Conservation (phyloP, 495 filamentous ascomycete species). For the Neurospora pannonica region DNA sequence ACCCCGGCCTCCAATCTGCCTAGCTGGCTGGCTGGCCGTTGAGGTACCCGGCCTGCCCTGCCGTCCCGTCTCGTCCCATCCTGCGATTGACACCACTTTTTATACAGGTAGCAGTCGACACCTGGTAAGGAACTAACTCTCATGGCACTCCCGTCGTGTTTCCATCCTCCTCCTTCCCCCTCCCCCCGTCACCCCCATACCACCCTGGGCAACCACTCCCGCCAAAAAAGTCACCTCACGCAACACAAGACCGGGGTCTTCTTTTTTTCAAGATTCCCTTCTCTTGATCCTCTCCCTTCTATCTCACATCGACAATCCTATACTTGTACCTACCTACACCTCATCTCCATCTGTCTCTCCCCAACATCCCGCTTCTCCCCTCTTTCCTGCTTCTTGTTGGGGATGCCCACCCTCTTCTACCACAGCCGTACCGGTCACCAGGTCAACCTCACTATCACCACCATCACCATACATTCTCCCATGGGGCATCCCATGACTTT, state of each 20-base stretch:
- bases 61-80: conserved; percentile 1
- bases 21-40: not conserved
- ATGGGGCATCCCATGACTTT: not conserved
- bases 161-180: not conserved
- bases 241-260: not conserved
- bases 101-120: conserved; percentile 14
- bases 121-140: not conserved
- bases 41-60: conserved; percentile 2
- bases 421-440: not conserved
- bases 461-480: not conserved
- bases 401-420: not conserved
- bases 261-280: not conserved
- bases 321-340: not conserved
- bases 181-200: not conserved
- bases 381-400: not conserved
- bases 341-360: not conserved
- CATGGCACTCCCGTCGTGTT: conserved; percentile 2
- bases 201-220: not conserved
- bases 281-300: not conserved
- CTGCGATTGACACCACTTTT: conserved; percentile 8
- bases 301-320: not conserved
- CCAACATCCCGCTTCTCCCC: not conserved
- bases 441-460: not conserved
- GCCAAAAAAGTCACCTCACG: not conserved
- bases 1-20: not conserved